Evolutionary conservation across 805 yeast species (phyloP), one percentile per base, ranked within the genome.

Genomic region (Metschnikowia orientalis): DNA sequence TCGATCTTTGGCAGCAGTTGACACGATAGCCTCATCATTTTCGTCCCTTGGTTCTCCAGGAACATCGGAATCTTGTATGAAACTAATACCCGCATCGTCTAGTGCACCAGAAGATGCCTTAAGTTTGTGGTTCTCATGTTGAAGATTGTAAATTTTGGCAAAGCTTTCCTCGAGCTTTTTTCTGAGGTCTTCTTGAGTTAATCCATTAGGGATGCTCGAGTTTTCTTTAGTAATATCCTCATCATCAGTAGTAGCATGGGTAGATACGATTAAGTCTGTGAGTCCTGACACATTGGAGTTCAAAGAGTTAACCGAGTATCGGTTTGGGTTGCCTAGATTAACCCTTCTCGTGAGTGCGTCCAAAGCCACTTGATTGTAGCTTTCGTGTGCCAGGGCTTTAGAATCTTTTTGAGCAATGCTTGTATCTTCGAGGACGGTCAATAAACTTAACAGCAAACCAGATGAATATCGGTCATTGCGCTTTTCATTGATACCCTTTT

Each of bases 231-330:
- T 12, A 5, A 33, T 46, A 4, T 51, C 56, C 10, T 53, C 61
- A 23, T 48, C 54, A 28, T 48, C 54, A 6, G 61, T 60, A 29
- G 43, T 81, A 48, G 42, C 71, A 45, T 48, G 70, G 54, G 57
- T 68, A 47, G 63, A 73, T 68, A 49, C 71, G 51, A 32, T 71
- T 44, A 30, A 71, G 61, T 41, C 79, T 56, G 57, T 75, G 48
- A 40, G 56, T 56, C 59, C 81, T 59, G 52, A 67, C 45, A 35
- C 54, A 48, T 39, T 83, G 37, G 58, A 81, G 56, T 46, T 71
- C 64, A 40, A 67, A 35, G 53, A 82, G 50, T 30, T 73, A 64
- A 63, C 41, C 6, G 85, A 74, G 37, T 73, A 77, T 28, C 79
- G 71, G 36, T 75, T 80, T 11, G 71, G 69, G 6, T 27, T 37